Conservation (phyloP, 2,329 filamentous ascomycete genomes). For the Monascus ruber region DNA sequence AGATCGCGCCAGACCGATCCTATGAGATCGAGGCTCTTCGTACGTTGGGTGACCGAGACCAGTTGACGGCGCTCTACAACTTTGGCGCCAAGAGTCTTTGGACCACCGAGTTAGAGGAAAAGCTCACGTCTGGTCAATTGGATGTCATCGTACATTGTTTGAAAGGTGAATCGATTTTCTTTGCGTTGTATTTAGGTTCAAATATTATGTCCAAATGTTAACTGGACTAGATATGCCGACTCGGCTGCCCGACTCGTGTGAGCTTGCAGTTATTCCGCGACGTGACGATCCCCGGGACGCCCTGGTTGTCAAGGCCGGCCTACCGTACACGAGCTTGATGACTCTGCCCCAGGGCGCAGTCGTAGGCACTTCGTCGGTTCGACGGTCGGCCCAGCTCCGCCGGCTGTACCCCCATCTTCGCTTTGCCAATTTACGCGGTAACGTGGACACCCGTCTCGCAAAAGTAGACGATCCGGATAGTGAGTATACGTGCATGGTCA, state of each 20-base stretch:
- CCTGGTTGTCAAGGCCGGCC: conserved; percentile 38
- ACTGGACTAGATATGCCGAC: conserved; percentile 56
- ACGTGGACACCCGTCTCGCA: no score
- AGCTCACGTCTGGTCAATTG: conserved; percentile 53
- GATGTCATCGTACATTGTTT: conserved; percentile 76
- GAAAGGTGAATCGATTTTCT: conserved; percentile 49
- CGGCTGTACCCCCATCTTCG: no score
- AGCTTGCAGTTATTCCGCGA: conserved; percentile 59
- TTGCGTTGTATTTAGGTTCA: not conserved
- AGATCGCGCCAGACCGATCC: conserved; percentile 51
- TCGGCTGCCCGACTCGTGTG: conserved; percentile 58
- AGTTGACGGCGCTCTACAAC: conserved; percentile 69
- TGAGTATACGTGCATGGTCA: no score
- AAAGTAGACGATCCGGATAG: no score
- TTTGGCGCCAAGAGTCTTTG: conserved; percentile 79
- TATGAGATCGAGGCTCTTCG: conserved; percentile 67
- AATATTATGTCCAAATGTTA: not conserved
- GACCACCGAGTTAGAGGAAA: conserved; percentile 77
- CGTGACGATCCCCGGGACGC: conserved; percentile 63
- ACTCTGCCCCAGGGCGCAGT: conserved; percentile 12
- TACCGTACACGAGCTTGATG: conserved; percentile 49
- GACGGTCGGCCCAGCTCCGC: no score
- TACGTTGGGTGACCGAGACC: conserved; percentile 67
- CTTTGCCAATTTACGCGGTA: no score
- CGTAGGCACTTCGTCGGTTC: no score